These are phyloP conservation scores for Phialophora tarda DNA, from an alignment of 2,329 filamentous ascomycete genomes.

Conservation along the genomic window DNA sequence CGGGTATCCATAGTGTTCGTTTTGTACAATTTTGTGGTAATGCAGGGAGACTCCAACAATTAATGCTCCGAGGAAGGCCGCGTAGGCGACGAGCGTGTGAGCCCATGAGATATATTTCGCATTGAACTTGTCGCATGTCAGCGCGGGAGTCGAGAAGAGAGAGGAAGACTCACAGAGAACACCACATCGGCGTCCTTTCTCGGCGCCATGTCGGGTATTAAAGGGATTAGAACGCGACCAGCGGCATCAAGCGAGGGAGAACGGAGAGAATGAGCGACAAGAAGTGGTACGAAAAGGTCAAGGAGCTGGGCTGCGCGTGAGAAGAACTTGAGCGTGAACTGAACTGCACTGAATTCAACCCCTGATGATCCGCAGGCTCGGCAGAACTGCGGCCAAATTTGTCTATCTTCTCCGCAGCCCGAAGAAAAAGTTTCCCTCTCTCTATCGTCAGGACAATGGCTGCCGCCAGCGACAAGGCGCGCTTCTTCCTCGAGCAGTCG, in stretches of 20 bases:
- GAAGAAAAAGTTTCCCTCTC: constrained; percentile 16
- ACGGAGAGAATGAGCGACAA: constrained; percentile 33
- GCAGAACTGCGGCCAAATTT: constrained; percentile 8
- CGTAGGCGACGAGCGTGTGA: constrained; percentile 83
- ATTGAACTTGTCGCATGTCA: constrained; percentile 63
- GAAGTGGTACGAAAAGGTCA: constrained; percentile 15
- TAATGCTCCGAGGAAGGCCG: constrained; percentile 83
- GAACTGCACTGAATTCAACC: constrained; percentile 4
- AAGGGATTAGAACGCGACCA: constrained; percentile 35
- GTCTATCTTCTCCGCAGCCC: neutral
- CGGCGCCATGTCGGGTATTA: constrained; percentile 58
- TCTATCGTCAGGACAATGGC: constrained; percentile 64
- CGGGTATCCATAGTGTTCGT: constrained; percentile 93
- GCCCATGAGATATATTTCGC: constrained; percentile 89
- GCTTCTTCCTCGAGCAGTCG: constrained; percentile 90
- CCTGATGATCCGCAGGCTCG: constrained; percentile 22
- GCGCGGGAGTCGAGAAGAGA: constrained; percentile 33
- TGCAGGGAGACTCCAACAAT: constrained; percentile 81
- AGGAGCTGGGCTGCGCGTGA: constrained; percentile 1
- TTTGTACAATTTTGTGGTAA: constrained; percentile 96
- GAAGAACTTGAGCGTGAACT: neutral
- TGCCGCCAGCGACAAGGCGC: constrained; percentile 87
- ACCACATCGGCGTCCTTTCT: constrained; percentile 69
- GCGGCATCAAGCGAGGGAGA: constrained; percentile 25
- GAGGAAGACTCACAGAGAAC: constrained; percentile 55